Percentiles rank a stretch among this genome's conserved stretches.
Evolutionary conservation across 169 alveolate species (phyloP).

Genomic region (Eimeria necatrix): DNA sequence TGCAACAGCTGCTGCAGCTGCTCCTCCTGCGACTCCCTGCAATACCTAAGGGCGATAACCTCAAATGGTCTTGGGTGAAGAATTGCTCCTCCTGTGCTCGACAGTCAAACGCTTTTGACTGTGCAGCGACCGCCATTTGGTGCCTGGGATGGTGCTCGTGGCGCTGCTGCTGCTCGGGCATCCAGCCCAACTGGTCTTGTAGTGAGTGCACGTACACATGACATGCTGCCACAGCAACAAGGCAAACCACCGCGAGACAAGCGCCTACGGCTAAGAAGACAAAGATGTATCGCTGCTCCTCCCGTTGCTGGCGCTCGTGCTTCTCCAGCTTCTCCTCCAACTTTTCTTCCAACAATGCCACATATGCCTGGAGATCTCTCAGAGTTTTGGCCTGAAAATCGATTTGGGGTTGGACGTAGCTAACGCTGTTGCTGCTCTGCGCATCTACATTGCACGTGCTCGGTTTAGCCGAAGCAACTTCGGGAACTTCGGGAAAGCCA

Average conservation of each 20-base stretch:
- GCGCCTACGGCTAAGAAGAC: slow-evolving; percentile 42
- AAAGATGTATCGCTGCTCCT: slow-evolving; percentile 26
- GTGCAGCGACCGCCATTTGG: not conserved
- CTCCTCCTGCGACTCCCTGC: not conserved
- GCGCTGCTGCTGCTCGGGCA: not conserved
- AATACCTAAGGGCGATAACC: not conserved
- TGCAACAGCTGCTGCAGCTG: slow-evolving; percentile 20
- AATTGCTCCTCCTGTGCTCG: not conserved
- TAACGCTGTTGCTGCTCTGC: not conserved
- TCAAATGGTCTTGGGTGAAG: not conserved
- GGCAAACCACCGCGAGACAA: slow-evolving; percentile 34
- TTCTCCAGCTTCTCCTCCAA: slow-evolving; percentile 55
- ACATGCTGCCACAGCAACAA: slow-evolving; percentile 52
- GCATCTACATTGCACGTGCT: slow-evolving; percentile 16
- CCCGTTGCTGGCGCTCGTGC: slow-evolving; percentile 63
- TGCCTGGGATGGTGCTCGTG: not conserved
- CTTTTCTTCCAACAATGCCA: slow-evolving; percentile 47
- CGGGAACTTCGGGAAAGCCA: not conserved
- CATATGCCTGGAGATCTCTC: slow-evolving; percentile 39
- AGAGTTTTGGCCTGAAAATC: not conserved
- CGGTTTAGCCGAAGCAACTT: not conserved
- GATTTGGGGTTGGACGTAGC: not conserved
- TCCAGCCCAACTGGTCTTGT: not conserved
- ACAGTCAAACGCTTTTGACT: not conserved
- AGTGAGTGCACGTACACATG: slow-evolving; percentile 61